Evolutionary conservation across 192 early-diverging fungal genomes (phyloP).

Genomic region (Backusella sp.): DNA sequence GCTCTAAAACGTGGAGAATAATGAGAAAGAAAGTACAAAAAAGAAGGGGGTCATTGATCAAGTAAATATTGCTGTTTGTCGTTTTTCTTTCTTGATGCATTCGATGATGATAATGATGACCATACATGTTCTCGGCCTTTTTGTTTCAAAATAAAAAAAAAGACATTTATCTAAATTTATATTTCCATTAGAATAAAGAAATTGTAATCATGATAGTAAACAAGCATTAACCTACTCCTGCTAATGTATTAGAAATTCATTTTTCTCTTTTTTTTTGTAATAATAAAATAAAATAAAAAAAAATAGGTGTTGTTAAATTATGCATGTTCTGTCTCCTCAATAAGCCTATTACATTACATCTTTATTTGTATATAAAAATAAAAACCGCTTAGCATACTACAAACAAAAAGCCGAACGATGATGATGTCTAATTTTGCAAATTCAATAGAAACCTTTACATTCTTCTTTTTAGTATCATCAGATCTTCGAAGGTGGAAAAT

Average conservation of each 20-base stretch:
- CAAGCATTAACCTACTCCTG: not conserved
- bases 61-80: not conserved
- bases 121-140: not conserved
- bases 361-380: not conserved
- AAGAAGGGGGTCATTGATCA: not conserved
- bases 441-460: no score
- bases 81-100: not conserved
- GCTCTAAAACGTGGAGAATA: constrained; percentile 91
- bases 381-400: not conserved
- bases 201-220: not conserved
- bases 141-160: not conserved
- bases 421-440: no score
- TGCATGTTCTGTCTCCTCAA: not conserved
- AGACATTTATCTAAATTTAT: not conserved
- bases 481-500: not conserved
- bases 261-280: not conserved
- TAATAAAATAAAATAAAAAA: not conserved
- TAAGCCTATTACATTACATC: not conserved
- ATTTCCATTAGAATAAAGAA: not conserved
- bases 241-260: not conserved
- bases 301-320: not conserved
- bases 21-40: not conserved
- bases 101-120: not conserved
- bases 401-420: not conserved
- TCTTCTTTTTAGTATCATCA: not conserved